Percentiles rank a stretch among this genome's conserved stretches.
phyloP scores from a whole-genome alignment of 2,329 filamentous ascomycete genomes.

The Pseudogymnoascus sp. region DNA sequence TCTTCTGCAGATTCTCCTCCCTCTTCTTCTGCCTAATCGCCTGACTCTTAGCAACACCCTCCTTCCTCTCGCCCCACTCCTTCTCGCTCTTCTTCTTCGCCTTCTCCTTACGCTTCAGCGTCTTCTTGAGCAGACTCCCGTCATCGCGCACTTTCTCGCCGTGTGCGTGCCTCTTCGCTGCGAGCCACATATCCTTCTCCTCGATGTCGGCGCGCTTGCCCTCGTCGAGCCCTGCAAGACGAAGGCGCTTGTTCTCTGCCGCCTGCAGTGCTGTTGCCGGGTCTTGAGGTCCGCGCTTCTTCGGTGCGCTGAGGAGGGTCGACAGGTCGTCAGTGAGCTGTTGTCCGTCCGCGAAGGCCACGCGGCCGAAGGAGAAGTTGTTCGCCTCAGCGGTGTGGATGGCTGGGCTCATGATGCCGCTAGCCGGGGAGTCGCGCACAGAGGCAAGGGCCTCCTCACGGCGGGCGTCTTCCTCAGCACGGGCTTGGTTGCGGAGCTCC shows the following conservation, averaged over 20 bases:
- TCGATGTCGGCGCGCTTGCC: conserved; percentile 78
- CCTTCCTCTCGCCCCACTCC: conserved; percentile 69
- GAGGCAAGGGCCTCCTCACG: conserved; percentile 52
- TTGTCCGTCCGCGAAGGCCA: conserved; percentile 83
- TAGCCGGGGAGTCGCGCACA: conserved; percentile 50
- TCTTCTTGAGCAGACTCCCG: conserved; percentile 81
- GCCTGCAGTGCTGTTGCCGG: conserved; percentile 77
- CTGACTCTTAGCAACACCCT: conserved; percentile 65
- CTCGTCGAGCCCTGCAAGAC: conserved; percentile 65
- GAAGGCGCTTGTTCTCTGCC: conserved; percentile 76
- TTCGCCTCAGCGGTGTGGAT: conserved; percentile 46
- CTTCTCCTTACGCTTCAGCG: conserved; percentile 84
- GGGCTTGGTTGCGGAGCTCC: conserved; percentile 66
- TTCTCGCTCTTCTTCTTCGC: conserved; percentile 85
- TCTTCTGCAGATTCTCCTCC: conserved; percentile 67
- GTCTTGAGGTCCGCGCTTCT: conserved; percentile 77
- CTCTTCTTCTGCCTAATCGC: conserved; percentile 75
- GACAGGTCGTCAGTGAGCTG: conserved; percentile 63
- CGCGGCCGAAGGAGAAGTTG: conserved; percentile 80
- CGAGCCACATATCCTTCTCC: conserved; percentile 91
- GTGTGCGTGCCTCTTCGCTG: conserved; percentile 77
- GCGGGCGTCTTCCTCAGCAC: conserved; percentile 65
- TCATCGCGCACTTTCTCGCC: conserved; percentile 87
- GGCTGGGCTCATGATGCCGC: conserved; percentile 45
- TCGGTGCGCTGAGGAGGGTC: conserved; percentile 54